Evolutionary conservation across 2,329 filamentous ascomycete species (phyloP).

Genomic region (Aspergillus thermomutatus): DNA sequence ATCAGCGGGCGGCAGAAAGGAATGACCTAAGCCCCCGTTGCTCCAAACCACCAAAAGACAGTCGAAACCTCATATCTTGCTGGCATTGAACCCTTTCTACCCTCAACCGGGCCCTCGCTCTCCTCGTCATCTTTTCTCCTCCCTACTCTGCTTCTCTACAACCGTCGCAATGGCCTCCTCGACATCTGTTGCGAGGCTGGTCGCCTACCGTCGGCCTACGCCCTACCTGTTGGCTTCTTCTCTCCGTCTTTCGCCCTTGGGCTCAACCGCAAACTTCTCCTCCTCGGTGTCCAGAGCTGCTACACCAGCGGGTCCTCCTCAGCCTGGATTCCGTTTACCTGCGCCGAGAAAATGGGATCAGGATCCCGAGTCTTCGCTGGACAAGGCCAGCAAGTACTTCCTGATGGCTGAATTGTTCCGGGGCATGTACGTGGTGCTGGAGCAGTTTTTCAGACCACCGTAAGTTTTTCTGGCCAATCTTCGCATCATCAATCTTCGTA

Average conservation of each 20-base stretch:
- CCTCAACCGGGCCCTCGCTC: slow-evolving; percentile 16
- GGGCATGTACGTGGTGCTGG: slow-evolving; percentile 95
- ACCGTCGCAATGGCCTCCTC: slow-evolving; percentile 43
- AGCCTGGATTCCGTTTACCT: slow-evolving; percentile 74
- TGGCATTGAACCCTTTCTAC: slow-evolving; percentile 5
- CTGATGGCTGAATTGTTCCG: slow-evolving; percentile 92
- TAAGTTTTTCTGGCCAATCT: slow-evolving; percentile 54
- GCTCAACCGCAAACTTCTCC: slow-evolving; percentile 59
- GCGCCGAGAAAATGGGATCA: slow-evolving; percentile 76
- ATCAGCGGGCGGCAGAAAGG: slow-evolving; percentile 37
- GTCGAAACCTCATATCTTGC: slow-evolving; percentile 15
- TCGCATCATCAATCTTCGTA: no score
- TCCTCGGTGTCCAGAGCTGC: slow-evolving; percentile 60
- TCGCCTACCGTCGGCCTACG: slow-evolving; percentile 39
- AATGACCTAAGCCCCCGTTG: slow-evolving; percentile 37
- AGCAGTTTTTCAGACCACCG: slow-evolving; percentile 98
- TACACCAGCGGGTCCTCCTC: slow-evolving; percentile 72
- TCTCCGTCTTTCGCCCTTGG: slow-evolving; percentile 28
- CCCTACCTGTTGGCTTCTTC: slow-evolving; percentile 27
- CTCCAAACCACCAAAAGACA: slow-evolving; percentile 29
- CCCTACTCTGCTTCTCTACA: slow-evolving; percentile 10
- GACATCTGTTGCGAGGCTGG: slow-evolving; percentile 42
- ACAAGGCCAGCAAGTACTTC: slow-evolving; percentile 90
- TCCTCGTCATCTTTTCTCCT: slow-evolving; percentile 11
- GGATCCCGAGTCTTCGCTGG: slow-evolving; percentile 70